Conservation (phyloP, 495 filamentous ascomycete genomes). For the Talaromyces trachyspermus region DNA sequence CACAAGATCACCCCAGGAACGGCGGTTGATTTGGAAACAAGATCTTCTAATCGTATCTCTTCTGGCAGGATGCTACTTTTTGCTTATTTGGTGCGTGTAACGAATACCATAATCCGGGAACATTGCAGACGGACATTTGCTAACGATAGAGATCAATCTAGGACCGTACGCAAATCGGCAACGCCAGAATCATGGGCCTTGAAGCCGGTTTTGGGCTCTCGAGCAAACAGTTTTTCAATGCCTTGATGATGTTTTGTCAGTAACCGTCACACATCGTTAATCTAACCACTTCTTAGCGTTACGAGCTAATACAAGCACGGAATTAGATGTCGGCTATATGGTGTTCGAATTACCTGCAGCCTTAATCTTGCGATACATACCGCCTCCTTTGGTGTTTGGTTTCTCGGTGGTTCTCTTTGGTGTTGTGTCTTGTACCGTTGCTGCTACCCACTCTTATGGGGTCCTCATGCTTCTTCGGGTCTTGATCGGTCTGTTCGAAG, state of each 20-base stretch:
- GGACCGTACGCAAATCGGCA: constrained; percentile 19
- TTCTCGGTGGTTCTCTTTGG: constrained; percentile 29
- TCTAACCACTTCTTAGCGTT: too few relatives aligned
- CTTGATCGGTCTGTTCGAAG: constrained; percentile 26
- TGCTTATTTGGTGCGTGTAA: background rate
- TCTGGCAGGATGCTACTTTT: background rate
- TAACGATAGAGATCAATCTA: background rate
- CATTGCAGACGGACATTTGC: background rate
- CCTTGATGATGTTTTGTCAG: constrained; percentile 24
- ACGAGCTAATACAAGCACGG: constrained; percentile 24
- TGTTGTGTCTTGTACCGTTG: constrained; percentile 20
- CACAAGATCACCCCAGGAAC: background rate
- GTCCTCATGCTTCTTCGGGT: constrained; percentile 28
- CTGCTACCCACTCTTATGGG: constrained; percentile 26
- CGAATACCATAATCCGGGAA: background rate
- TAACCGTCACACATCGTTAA: constrained; percentile 26
- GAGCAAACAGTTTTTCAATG: constrained; percentile 13
- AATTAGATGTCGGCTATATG: background rate
- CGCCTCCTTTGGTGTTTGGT: constrained; percentile 25
- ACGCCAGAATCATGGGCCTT: constrained; percentile 27
- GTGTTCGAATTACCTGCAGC: constrained; percentile 11
- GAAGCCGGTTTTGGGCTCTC: constrained; percentile 19
- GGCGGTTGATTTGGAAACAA: background rate
- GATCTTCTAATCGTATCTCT: background rate
- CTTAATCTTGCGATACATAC: constrained; percentile 23